phyloP scores from a whole-genome alignment of 2,329 filamentous ascomycete genomes.

The Cercospora beticola region DNA sequence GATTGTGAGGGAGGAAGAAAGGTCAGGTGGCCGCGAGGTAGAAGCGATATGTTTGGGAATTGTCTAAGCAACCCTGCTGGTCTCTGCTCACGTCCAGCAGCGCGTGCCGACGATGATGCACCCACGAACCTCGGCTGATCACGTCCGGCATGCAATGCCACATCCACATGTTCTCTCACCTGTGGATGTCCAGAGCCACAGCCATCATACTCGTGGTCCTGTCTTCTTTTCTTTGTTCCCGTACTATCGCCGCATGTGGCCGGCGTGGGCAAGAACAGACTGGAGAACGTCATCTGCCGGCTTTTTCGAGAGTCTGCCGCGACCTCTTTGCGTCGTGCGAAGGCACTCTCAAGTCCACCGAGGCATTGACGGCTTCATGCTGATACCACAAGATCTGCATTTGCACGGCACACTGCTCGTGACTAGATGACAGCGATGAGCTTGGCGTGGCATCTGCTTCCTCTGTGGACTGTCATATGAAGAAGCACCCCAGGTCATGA shows the following conservation, averaged over 20 bases:
- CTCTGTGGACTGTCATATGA: slow-evolving; percentile 6
- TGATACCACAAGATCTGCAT: neutral
- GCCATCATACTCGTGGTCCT: neutral
- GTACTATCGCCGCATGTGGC: neutral
- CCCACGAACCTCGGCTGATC: slow-evolving; percentile 2
- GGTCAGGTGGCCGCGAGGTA: slow-evolving; percentile 1
- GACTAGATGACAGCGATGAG: neutral
- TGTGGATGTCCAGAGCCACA: neutral
- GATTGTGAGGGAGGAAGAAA: slow-evolving; percentile 1
- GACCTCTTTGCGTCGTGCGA: neutral
- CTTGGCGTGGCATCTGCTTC: neutral
- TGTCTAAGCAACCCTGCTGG: slow-evolving; percentile 8
- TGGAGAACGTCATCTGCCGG: slow-evolving; percentile 2
- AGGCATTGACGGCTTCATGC: neutral
- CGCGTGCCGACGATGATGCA: slow-evolving; percentile 4
- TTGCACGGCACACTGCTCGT: neutral
- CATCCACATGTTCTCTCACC: neutral
- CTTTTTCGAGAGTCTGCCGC: neutral
- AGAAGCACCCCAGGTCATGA: slow-evolving; percentile 1
- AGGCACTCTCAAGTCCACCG: neutral
- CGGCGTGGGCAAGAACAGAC: neutral
- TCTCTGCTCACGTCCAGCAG: neutral
- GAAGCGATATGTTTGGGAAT: slow-evolving; percentile 3
- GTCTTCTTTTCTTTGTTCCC: neutral
- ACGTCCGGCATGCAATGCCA: neutral